A percentile compares a stretch with the other conserved stretches of the same genome.
Conservation (phyloP, 495 filamentous ascomycete species). For the Rostrohypoxylon terebratum region DNA sequence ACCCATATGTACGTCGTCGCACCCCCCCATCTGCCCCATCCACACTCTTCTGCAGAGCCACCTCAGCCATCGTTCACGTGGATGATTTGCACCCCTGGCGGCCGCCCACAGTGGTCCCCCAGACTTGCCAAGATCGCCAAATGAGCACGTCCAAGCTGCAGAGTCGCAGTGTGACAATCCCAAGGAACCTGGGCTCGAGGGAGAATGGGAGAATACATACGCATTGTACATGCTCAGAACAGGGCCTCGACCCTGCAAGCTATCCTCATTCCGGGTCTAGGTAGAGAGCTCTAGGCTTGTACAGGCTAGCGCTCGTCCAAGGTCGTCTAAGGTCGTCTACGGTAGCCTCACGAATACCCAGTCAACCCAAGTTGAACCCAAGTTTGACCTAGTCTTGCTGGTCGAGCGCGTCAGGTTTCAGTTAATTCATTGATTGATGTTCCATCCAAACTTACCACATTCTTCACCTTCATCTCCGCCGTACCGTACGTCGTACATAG, state of each 20-base stretch:
- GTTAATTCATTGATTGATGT: slow-evolving; percentile 36
- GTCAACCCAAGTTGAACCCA: slow-evolving; percentile 2
- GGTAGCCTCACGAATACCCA: slow-evolving; percentile 33
- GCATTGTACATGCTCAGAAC: slow-evolving; percentile 24
- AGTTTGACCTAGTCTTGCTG: not conserved
- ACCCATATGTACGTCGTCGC: slow-evolving; percentile 25
- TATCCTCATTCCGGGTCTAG: slow-evolving; percentile 31
- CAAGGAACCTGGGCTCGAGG: slow-evolving; percentile 28
- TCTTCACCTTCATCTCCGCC: slow-evolving; percentile 31
- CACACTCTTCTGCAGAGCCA: slow-evolving; percentile 45
- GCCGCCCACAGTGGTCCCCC: slow-evolving; percentile 39
- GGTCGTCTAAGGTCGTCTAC: slow-evolving; percentile 5
- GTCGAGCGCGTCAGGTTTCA: slow-evolving; percentile 33
- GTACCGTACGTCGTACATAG: not conserved
- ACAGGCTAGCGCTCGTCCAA: slow-evolving; percentile 12
- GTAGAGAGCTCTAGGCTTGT: slow-evolving; percentile 22
- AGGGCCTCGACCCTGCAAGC: slow-evolving; percentile 42
- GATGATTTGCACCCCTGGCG: slow-evolving; percentile 31
- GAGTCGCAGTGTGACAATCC: slow-evolving; percentile 45
- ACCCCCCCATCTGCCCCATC: slow-evolving; percentile 18
- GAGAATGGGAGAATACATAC: not conserved
- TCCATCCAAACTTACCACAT: slow-evolving; percentile 27
- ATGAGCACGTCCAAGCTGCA: slow-evolving; percentile 44
- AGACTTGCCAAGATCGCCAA: slow-evolving; percentile 46
- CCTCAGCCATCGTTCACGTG: slow-evolving; percentile 47